Percentiles rank a stretch among this genome's conserved stretches.
Evolutionary conservation across 176 grass and related monocot species (phyloP).

Genomic region (Oropetium thomaeum): DNA sequence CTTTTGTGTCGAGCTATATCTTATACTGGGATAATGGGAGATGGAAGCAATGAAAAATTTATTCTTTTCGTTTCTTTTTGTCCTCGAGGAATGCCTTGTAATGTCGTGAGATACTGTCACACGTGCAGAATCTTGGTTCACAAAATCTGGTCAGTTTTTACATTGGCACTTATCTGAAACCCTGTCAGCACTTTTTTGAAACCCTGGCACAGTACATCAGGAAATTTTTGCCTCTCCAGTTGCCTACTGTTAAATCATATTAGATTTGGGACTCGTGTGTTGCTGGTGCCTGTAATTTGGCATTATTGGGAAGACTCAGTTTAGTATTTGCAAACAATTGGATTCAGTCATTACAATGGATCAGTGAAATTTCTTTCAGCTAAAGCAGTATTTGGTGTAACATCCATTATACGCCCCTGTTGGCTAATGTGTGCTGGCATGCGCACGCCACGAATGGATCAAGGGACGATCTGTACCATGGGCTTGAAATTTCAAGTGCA

Average conservation of each 20-base stretch:
- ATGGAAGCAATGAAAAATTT: neutral
- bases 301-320: neutral
- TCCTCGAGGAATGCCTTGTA: neutral
- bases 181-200: neutral
- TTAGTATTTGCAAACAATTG: neutral
- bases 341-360: neutral
- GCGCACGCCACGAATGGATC: neutral
- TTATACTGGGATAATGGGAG: constrained; percentile 24
- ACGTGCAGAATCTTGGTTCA: neutral
- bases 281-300: neutral
- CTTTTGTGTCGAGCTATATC: constrained; percentile 1
- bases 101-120: neutral
- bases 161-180: neutral
- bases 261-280: neutral
- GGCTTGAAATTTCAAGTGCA: neutral
- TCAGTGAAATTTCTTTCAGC: neutral
- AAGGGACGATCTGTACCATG: neutral
- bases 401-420: neutral
- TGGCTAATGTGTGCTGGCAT: neutral
- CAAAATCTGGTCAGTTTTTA: neutral
- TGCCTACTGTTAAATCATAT: neutral
- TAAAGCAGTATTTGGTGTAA: too few relatives aligned
- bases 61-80: neutral
- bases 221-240: neutral
- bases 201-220: neutral